These are phyloP conservation scores for Mycena venus DNA, from an alignment of 768 basidiomycete species.

Conservation along the genomic window DNA sequence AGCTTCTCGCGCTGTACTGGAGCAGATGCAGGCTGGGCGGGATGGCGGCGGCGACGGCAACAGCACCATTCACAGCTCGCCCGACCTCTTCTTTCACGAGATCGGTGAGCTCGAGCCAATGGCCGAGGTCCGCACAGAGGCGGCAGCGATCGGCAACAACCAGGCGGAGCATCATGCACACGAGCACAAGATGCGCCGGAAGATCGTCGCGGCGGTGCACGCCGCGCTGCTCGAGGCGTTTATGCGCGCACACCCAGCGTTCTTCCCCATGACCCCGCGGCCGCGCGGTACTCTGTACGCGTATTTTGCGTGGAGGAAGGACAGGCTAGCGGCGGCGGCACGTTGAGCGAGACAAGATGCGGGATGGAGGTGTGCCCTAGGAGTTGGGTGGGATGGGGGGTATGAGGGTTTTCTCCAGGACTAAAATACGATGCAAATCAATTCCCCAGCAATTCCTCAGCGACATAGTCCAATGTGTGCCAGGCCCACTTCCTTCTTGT, in stretches of 20 bases:
- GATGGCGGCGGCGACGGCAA: not conserved
- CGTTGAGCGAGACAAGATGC: not conserved
- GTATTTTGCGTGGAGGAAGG: constrained; percentile 14
- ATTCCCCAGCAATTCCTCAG: too few relatives aligned
- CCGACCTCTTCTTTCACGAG: constrained; percentile 19
- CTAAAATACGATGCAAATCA: too few relatives aligned
- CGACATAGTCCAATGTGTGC: too few relatives aligned
- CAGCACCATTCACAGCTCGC: not conserved
- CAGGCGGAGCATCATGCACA: not conserved
- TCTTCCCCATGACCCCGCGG: constrained; percentile 22
- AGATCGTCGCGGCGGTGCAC: not conserved
- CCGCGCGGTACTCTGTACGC: constrained; percentile 17
- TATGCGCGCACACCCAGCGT: constrained; percentile 8
- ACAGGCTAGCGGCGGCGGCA: not conserved
- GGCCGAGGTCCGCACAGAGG: constrained; percentile 19
- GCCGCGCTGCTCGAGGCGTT: constrained; percentile 18
- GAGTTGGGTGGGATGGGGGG: too few relatives aligned
- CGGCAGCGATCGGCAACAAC: not conserved
- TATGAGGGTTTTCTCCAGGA: too few relatives aligned
- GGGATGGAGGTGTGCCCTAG: too few relatives aligned
- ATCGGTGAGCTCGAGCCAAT: constrained; percentile 26
- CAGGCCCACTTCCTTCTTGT: too few relatives aligned
- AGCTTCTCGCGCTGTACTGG: constrained; percentile 7
- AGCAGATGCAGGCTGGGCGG: not conserved
- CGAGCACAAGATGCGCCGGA: not conserved